Base-by-base conservation (phyloP, 2,329 filamentous ascomycete species). In the Balansia obtecta region DNA sequence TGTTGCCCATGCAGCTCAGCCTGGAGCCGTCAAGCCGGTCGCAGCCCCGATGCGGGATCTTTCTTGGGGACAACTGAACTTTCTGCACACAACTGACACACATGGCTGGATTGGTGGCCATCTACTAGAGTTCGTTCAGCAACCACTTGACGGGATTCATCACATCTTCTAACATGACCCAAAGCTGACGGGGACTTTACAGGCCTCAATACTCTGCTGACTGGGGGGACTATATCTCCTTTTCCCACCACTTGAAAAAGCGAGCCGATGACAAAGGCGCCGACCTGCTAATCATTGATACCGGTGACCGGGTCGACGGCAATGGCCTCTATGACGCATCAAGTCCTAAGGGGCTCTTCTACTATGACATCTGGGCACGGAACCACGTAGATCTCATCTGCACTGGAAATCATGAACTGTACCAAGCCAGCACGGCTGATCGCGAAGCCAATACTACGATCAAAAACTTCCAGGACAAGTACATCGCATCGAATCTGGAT, bases 171-270 rank as follows among this genome's bases (percentile, higher is more conserved):
- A 11, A 10, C 33, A 16, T 20, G 27, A 27, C 4, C 8, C 27
- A 8, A 27, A 27, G 42, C 49, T 41, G 15, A 33, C 50, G 15
- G 11, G 15, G 45, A 48, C 22, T 9, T 15, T 13, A 41, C 54
- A 88, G 85, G 70, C 76, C 88, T 2, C 91, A 93, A 53, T 98
- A 94, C 68, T 90, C 88, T 7, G 91, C 88, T 45, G 93, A 98
- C 67, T 97, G 93, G 89, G 93, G 93, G 52, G 93, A 98, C 69
- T 98, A 97, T 67, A 78, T 97, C 60, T 96, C 91, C 7, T 96
- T 98, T 63, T 81, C 89, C 34, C 74, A 84, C 37, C 88, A 91
- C 63, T 80, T 98, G 74, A 85, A 80, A 50, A 76, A 81, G 57
- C 83, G 80, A 61, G 88, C 89, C 50, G 86, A 96, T 61, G 77